Evolutionary conservation across 1,139 yeast genomes (phyloP).

Genomic region (Meyerozyma smithsonii): DNA sequence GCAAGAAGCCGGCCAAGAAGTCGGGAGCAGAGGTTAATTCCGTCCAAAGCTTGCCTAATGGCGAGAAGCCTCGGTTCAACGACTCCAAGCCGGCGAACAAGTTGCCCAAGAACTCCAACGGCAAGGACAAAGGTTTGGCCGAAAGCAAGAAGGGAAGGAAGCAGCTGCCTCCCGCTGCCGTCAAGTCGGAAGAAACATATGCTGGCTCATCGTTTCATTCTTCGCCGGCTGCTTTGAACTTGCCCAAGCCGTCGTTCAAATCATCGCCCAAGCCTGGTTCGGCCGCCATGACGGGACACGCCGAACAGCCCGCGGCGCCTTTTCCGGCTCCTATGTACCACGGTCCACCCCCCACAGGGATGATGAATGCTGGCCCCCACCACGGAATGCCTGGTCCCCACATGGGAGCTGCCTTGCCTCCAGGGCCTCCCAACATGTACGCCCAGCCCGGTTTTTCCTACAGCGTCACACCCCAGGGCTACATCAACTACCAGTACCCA

Average conservation of each 20-base stretch:
- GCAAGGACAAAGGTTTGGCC: neutral
- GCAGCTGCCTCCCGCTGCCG: constrained; percentile 7
- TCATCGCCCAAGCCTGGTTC: constrained; percentile 22
- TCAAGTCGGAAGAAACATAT: constrained; percentile 30
- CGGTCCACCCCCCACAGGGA: neutral
- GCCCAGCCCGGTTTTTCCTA: constrained; percentile 28
- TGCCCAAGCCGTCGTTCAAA: constrained; percentile 53
- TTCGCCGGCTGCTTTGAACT: constrained; percentile 52
- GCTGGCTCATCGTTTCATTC: constrained; percentile 59
- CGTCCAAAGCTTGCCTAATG: constrained; percentile 14
- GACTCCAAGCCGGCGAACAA: constrained; percentile 10
- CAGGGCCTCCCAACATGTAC: constrained; percentile 11
- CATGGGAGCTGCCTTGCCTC: constrained; percentile 6
- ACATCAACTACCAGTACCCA: constrained; percentile 22
- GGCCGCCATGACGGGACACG: constrained; percentile 6
- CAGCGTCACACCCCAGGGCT: constrained; percentile 29
- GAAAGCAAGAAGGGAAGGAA: constrained; percentile 15
- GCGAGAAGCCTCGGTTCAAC: constrained; percentile 18
- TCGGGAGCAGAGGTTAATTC: constrained; percentile 8
- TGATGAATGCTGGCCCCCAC: constrained; percentile 10
- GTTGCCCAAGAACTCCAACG: constrained; percentile 8
- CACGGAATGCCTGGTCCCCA: constrained; percentile 12
- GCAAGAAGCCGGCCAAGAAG: constrained; percentile 5
- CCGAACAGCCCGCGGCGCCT: no score
- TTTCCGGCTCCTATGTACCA: no score